Percentiles rank a stretch among this genome's conserved stretches.
These are phyloP conservation scores for Microbotryomycetes sp. DNA, from an alignment of 1,284 basidiomycete genomes.

Conservation along the genomic window DNA sequence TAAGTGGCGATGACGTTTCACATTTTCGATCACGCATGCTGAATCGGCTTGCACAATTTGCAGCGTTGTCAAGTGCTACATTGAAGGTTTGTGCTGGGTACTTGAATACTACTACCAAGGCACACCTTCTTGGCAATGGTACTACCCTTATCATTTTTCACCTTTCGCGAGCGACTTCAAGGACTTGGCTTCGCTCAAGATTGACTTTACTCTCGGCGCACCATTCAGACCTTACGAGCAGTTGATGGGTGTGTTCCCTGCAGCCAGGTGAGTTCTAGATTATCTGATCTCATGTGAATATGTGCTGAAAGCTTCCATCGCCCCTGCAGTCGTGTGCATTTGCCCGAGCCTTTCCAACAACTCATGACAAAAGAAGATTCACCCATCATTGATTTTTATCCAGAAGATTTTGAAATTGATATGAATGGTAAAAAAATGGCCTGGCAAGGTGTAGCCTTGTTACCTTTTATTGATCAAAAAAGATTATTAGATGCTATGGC, in stretches of 20 bases:
- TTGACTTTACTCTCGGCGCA: conserved; percentile 67
- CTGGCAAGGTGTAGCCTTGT: conserved; percentile 95
- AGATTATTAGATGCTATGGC: conserved; percentile 78
- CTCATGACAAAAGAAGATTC: conserved; percentile 85
- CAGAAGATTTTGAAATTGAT: conserved; percentile 84
- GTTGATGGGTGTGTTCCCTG: conserved; percentile 95
- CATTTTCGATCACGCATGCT: conserved; percentile 19
- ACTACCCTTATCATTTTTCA: conserved; percentile 96
- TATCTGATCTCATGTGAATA: neutral
- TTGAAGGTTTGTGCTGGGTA: conserved; percentile 96
- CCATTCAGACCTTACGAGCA: conserved; percentile 98
- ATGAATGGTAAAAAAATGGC: conserved; percentile 99
- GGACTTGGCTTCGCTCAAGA: conserved; percentile 67
- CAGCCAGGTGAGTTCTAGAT: conserved; percentile 59
- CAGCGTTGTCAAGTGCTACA: conserved; percentile 75
- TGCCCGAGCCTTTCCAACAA: conserved; percentile 75
- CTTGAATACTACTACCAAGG: conserved; percentile 98
- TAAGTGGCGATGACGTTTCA: conserved; percentile 46
- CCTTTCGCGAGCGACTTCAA: conserved; percentile 95
- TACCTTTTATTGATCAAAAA: conserved; percentile 91
- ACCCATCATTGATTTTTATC: conserved; percentile 87
- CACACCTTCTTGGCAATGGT: conserved; percentile 78
- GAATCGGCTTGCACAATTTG: conserved; percentile 1
- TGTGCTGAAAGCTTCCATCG: neutral
- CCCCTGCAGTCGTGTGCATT: conserved; percentile 66